phyloP scores from a whole-genome alignment of 163 green algal genomes.

The Scenedesmus sp. region DNA sequence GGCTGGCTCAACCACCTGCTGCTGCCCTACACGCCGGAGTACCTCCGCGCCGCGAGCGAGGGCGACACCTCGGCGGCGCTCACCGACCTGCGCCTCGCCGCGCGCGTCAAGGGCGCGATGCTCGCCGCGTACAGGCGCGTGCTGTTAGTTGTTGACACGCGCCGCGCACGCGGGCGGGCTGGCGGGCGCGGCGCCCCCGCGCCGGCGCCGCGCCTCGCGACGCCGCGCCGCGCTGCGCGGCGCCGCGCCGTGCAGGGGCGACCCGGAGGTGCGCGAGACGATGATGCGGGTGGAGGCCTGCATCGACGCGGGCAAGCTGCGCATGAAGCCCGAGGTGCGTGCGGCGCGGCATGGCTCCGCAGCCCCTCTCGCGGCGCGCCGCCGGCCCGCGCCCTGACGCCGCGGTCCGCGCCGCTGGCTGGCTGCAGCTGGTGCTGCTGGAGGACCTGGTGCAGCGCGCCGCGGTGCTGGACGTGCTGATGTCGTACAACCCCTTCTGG shows the following conservation, averaged over 20 bases:
- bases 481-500: slow-evolving; percentile 90
- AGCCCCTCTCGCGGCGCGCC: background rate
- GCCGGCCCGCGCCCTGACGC: too few relatives aligned
- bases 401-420: background rate
- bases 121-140: slow-evolving; percentile 41
- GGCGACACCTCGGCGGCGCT: slow-evolving; percentile 28
- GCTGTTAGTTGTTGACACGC: background rate
- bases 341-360: background rate
- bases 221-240: too few relatives aligned
- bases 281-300: slow-evolving; percentile 39
- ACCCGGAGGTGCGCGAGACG: slow-evolving; percentile 26
- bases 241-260: slow-evolving; percentile 31
- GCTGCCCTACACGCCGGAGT: slow-evolving; percentile 34
- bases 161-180: background rate
- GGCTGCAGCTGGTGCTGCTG: slow-evolving; percentile 29
- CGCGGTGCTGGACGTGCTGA: slow-evolving; percentile 67
- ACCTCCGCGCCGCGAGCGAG: slow-evolving; percentile 13
- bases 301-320: slow-evolving; percentile 39
- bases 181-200: background rate
- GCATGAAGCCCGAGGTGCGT: slow-evolving; percentile 42
- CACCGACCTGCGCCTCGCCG: slow-evolving; percentile 30
- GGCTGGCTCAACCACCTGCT: slow-evolving; percentile 50
- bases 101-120: slow-evolving; percentile 37
- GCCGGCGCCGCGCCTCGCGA: too few relatives aligned
- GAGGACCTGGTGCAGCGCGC: slow-evolving; percentile 64